Evolutionary conservation across 208 protist genomes (phyloP), one percentile per base, ranked within the genome.

Genomic region (Balamuthia mandrillaris): DNA sequence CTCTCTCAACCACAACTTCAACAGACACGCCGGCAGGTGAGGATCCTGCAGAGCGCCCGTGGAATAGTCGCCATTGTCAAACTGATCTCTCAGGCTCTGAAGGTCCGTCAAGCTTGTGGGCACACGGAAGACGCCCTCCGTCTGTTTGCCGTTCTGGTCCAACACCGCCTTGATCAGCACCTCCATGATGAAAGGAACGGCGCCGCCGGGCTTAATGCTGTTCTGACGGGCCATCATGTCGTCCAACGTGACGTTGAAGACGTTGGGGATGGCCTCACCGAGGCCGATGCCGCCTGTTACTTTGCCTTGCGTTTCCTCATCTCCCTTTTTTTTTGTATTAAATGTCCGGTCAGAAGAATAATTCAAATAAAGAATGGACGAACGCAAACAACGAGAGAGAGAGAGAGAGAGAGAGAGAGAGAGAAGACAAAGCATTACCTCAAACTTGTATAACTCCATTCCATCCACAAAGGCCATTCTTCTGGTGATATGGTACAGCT

Each of bases 371-470:
- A 56, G 44, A 14, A 77, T 77, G 44, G 41, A 29, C n/a, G 33
- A 61, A 3, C 12, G 9, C 54, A 29, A n/a, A 18, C 52, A 21
- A 6, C 21, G 1, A 12, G 1, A 6, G 6, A 61, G 27, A 21
- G 27, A 29, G 27, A 7, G 54, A 63, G 33, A 5, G 54, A 21
- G 18, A 21, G n/a, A 21, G 12, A 24, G 54, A 63, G 33, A 21
- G 5, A 35, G 24, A 29, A 6, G 54, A 6, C 24, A 29, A 24
- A 24, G 5, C 18, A 14, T 3, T 45, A 18, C 61, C 61, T 77
- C 66, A 45, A 77, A 77, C 39, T 45, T 77, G 66, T 77, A 77
- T 39, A 77, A 56, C 29, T 77, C 66, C 66, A 77, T 77, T 18
- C 66, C 66, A 16, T 77, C 66, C 44, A 77, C 54, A 24, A 77